Evolutionary conservation across 2,329 filamentous ascomycete species (phyloP).

Genomic region (Arthrobotrys entomopaga): DNA sequence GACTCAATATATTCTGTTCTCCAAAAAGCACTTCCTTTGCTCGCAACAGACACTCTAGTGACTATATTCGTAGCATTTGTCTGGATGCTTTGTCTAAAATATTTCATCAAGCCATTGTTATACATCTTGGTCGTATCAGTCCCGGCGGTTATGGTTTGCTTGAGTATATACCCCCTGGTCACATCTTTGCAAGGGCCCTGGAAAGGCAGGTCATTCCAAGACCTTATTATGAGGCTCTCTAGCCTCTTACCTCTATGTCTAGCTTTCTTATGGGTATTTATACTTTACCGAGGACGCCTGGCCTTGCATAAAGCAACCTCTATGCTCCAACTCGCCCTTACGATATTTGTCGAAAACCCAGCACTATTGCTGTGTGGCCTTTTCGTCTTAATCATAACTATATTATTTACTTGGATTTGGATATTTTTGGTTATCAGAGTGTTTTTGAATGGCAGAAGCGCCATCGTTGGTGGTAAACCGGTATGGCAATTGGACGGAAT

Average conservation of each 20-base stretch:
- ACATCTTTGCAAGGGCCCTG: conserved; percentile 84
- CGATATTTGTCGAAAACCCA: conserved; percentile 84
- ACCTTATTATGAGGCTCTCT: conserved; percentile 86
- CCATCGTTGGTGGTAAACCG: conserved; percentile 62
- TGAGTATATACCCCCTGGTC: conserved; percentile 89
- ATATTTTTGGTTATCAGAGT: conserved; percentile 94
- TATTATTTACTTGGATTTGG: conserved; percentile 95
- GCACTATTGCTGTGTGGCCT: conserved; percentile 86
- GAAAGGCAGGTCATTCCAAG: conserved; percentile 82
- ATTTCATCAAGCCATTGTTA: conserved; percentile 86
- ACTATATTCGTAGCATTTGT: conserved; percentile 85
- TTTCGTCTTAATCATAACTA: conserved; percentile 76
- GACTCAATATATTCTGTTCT: conserved; percentile 95
- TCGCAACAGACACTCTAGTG: conserved; percentile 91
- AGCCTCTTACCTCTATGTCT: conserved; percentile 79
- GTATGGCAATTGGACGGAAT: conserved; percentile 69
- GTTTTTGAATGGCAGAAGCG: conserved; percentile 90
- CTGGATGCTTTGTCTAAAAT: conserved; percentile 88
- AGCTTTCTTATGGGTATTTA: conserved; percentile 82
- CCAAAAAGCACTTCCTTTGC: conserved; percentile 84
- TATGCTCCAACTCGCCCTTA: conserved; percentile 90
- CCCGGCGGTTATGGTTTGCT: conserved; percentile 84
- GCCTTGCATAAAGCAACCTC: conserved; percentile 83
- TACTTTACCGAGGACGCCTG: conserved; percentile 81
- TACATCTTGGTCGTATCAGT: conserved; percentile 83